A percentile compares a stretch with the other conserved stretches of the same genome.
These are phyloP conservation scores for Sherardia arvensis DNA, from an alignment of 257 asterid species.

Conservation along the genomic window DNA sequence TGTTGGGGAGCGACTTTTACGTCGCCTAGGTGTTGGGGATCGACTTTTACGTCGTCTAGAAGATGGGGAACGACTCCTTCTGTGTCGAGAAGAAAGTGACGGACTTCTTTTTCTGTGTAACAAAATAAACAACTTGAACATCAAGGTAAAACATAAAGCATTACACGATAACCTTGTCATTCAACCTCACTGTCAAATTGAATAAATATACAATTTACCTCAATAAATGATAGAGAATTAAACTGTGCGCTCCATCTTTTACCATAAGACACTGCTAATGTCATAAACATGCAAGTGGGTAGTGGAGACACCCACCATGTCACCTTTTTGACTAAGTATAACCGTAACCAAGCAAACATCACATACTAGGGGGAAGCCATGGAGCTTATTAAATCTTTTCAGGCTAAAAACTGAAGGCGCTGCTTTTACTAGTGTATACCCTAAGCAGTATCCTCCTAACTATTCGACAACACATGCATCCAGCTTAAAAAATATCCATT, in stretches of 20 bases:
- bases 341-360: conserved; percentile 44
- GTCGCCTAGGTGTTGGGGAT: conserved; percentile 52
- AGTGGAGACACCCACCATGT: conserved; percentile 46
- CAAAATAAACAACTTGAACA: conserved; percentile 39
- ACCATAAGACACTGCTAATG: conserved; percentile 81
- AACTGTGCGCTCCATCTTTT: conserved; percentile 90
- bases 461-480: background rate
- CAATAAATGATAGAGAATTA: conserved; percentile 56
- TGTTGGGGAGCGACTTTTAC: too few species aligned
- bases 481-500: background rate
- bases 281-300: conserved; percentile 78
- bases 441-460: background rate
- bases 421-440: conserved; percentile 3
- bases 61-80: conserved; percentile 65
- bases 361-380: conserved; percentile 63
- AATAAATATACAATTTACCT: conserved; percentile 65
- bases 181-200: conserved; percentile 34
- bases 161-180: conserved; percentile 24
- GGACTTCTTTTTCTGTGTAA: conserved; percentile 81
- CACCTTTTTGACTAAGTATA: background rate
- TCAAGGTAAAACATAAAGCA: conserved; percentile 22
- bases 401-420: conserved; percentile 24
- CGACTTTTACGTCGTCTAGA: conserved; percentile 69
- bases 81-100: conserved; percentile 56
- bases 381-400: conserved; percentile 37